phyloP scores from a whole-genome alignment of 75 land plant species.

The Pinus taeda region DNA sequence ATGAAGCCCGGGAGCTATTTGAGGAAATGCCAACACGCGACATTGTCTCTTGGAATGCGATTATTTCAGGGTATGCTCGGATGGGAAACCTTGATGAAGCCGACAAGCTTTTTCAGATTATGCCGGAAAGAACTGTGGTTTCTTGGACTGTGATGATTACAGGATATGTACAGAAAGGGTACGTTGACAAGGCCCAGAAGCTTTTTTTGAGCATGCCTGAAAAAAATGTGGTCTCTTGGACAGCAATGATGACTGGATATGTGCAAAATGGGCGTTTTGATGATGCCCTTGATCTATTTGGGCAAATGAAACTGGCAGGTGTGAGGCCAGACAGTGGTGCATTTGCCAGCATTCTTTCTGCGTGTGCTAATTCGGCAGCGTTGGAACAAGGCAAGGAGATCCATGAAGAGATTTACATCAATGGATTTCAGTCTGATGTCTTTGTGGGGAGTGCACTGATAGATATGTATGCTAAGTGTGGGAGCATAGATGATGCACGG shows the following conservation, averaged over 20 bases:
- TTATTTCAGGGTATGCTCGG: conserved; percentile 40
- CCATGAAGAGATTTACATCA: conserved; percentile 18
- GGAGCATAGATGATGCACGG: conserved; percentile 18
- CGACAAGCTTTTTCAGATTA: conserved; percentile 35
- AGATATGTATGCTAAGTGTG: conserved; percentile 56
- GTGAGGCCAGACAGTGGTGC: conserved; percentile 31
- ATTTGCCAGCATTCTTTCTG: conserved; percentile 41
- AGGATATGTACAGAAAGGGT: background rate
- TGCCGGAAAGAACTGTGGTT: conserved; percentile 31
- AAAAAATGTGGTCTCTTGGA: background rate
- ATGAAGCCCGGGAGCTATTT: conserved; percentile 29
- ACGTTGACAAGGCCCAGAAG: too few relatives aligned
- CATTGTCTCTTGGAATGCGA: conserved; percentile 56
- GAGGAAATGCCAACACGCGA: conserved; percentile 34
- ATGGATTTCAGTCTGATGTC: conserved; percentile 15
- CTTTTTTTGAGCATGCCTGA: background rate
- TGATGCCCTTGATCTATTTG: conserved; percentile 32
- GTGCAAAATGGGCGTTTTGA: conserved; percentile 18
- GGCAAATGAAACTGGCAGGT: conserved; percentile 24
- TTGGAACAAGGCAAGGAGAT: conserved; percentile 34
- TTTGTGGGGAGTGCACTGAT: conserved; percentile 39
- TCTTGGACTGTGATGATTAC: conserved; percentile 46
- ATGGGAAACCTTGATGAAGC: conserved; percentile 34
- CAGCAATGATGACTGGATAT: conserved; percentile 17
- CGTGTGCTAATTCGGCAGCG: conserved; percentile 35